Conservation (phyloP, 2,329 filamentous ascomycete genomes). For the Cladophialophora bantiana region DNA sequence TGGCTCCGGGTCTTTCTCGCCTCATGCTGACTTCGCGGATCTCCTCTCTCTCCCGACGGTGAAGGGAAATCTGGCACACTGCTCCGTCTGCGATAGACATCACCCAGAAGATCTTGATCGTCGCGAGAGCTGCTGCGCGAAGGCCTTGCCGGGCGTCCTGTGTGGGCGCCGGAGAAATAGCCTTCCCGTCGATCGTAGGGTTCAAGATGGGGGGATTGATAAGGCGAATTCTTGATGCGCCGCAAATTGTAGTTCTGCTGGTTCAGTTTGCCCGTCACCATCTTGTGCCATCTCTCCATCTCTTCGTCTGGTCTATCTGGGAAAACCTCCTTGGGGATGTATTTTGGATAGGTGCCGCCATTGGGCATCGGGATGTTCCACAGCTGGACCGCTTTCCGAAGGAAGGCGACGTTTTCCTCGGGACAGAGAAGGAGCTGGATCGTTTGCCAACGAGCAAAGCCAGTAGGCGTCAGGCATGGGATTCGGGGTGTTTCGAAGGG, state of each 20-base stretch:
- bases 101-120: slow-evolving; percentile 28
- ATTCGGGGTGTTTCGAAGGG: slow-evolving; percentile 78
- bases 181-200: slow-evolving; percentile 34
- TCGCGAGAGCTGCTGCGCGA: slow-evolving; percentile 35
- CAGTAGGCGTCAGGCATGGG: slow-evolving; percentile 80
- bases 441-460: slow-evolving; percentile 93
- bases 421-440: slow-evolving; percentile 88
- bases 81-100: slow-evolving; percentile 33
- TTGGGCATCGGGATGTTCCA: slow-evolving; percentile 79
- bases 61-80: slow-evolving; percentile 40
- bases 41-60: slow-evolving; percentile 32
- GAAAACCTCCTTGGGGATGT: slow-evolving; percentile 72
- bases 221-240: slow-evolving; percentile 43
- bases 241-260: slow-evolving; percentile 62
- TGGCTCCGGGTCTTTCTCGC: slow-evolving; percentile 36
- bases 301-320: slow-evolving; percentile 75
- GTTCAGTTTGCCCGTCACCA: slow-evolving; percentile 73
- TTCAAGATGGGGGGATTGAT: slow-evolving; percentile 44
- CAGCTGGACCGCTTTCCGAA: slow-evolving; percentile 79
- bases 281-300: slow-evolving; percentile 86
- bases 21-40: slow-evolving; percentile 25
- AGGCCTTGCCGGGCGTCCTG: slow-evolving; percentile 19
- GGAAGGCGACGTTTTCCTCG: slow-evolving; percentile 82
- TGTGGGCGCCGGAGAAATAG: slow-evolving; percentile 35
- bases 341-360: slow-evolving; percentile 66